Conservation (phyloP, 768 basidiomycete species). For the Leccinum subtestaceum region DNA sequence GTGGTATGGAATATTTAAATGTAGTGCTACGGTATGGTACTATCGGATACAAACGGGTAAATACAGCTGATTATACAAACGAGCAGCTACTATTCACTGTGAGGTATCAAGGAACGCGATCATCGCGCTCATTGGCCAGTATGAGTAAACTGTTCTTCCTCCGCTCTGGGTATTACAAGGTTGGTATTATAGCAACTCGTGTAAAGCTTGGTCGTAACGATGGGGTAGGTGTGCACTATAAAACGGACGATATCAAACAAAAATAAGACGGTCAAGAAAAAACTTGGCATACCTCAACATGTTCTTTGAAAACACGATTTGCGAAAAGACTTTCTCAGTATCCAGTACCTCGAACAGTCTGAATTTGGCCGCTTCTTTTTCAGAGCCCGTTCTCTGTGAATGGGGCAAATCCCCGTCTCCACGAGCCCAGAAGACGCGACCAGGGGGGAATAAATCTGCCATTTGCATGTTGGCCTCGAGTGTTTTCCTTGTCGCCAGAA, state of each 20-base stretch:
- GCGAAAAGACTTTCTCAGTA: slow-evolving; percentile 72
- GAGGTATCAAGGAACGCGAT: slow-evolving; percentile 11
- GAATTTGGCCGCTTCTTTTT: slow-evolving; percentile 46
- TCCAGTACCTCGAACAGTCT: slow-evolving; percentile 77
- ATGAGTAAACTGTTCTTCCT: background rate
- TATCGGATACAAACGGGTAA: slow-evolving; percentile 14
- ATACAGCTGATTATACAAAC: slow-evolving; percentile 10
- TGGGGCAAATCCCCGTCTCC: slow-evolving; percentile 69
- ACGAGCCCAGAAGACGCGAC: slow-evolving; percentile 76
- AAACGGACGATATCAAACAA: slow-evolving; percentile 2
- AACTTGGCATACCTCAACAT: slow-evolving; percentile 65
- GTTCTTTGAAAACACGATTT: slow-evolving; percentile 77
- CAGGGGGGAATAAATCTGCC: slow-evolving; percentile 71
- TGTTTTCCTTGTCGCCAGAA: slow-evolving; percentile 77
- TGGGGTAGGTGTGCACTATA: slow-evolving; percentile 73
- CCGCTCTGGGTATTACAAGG: slow-evolving; percentile 1
- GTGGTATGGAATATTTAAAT: background rate
- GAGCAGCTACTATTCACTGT: background rate
- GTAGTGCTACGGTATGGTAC: slow-evolving; percentile 1
- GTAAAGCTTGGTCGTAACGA: slow-evolving; percentile 72
- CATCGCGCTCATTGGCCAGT: background rate
- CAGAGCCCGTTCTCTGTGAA: slow-evolving; percentile 29
- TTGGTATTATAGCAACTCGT: slow-evolving; percentile 54
- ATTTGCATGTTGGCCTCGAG: slow-evolving; percentile 82
- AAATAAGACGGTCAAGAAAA: background rate